Conservation (phyloP, 805 yeast genomes). For the Ogataea trehalophila region DNA sequence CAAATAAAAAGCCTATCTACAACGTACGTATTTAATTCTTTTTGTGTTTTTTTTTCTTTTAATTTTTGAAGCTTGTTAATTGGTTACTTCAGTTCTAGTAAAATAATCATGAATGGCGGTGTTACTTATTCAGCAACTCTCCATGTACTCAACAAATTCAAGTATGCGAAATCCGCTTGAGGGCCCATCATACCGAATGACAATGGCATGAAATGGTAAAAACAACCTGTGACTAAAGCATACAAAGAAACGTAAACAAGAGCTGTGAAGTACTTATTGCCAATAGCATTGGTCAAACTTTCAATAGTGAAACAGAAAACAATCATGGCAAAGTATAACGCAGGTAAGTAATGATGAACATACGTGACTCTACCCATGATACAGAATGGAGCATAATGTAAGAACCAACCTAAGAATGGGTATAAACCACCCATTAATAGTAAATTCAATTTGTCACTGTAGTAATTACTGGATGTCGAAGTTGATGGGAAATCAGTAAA, state of each 20-base stretch:
- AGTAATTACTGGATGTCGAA: constrained; percentile 13
- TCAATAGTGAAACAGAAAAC: constrained; percentile 63
- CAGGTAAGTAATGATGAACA: constrained; percentile 95
- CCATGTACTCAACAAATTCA: constrained; percentile 58
- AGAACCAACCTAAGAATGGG: constrained; percentile 87
- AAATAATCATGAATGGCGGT: too few relatives aligned
- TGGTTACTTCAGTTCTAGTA: too few relatives aligned
- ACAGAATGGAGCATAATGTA: constrained; percentile 84
- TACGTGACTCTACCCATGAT: constrained; percentile 96
- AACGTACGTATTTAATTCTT: too few relatives aligned
- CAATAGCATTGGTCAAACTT: constrained; percentile 17
- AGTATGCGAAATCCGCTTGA: constrained; percentile 40
- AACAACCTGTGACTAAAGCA: constrained; percentile 49
- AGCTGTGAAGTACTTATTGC: constrained; percentile 22
- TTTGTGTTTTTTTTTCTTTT: too few relatives aligned
- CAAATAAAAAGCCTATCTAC: too few relatives aligned
- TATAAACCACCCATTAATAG: constrained; percentile 64
- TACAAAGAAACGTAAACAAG: constrained; percentile 43
- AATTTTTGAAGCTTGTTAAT: too few relatives aligned
- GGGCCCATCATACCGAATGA: constrained; percentile 77
- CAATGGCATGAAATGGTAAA: constrained; percentile 59
- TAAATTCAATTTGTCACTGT: constrained; percentile 22
- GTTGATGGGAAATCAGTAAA: constrained; percentile 49
- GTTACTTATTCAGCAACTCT: constrained; percentile 23
- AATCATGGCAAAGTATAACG: constrained; percentile 87